phyloP scores from a whole-genome alignment of 2,329 filamentous ascomycete genomes.

The Fusarium oxysporum region DNA sequence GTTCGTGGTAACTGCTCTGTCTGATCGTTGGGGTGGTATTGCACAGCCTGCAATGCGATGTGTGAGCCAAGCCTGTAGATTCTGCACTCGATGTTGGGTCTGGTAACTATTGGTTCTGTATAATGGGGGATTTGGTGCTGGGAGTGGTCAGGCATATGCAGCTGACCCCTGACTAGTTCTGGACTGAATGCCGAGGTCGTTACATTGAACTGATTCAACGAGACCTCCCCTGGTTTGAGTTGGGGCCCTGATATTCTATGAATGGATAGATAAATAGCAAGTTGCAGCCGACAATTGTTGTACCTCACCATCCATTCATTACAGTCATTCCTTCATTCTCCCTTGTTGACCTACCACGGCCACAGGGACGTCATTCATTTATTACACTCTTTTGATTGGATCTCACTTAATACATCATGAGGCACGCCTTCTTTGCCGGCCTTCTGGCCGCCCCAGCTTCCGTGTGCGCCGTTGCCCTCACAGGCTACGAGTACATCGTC shows the following conservation, averaged over 20 bases:
- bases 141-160: not conserved
- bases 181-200: not conserved
- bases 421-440: constrained; percentile 24
- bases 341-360: not conserved
- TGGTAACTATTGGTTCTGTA: not conserved
- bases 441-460: constrained; percentile 28
- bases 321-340: not conserved
- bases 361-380: constrained; percentile 1
- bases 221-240: not conserved
- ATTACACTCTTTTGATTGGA: not conserved
- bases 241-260: not conserved
- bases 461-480: constrained; percentile 32
- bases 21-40: not conserved
- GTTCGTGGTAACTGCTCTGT: not conserved
- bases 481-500: constrained; percentile 66
- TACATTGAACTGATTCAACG: too few species aligned
- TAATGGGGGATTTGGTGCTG: not conserved
- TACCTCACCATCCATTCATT: not conserved
- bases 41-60: not conserved
- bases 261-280: not conserved
- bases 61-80: not conserved
- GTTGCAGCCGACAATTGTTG: not conserved
- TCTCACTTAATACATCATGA: constrained; percentile 17
- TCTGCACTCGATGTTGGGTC: not conserved
- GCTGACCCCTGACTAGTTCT: not conserved